Base-by-base conservation (phyloP, 2,329 filamentous ascomycete genomes). In the Zelopaecilomyces penicillatus region DNA sequence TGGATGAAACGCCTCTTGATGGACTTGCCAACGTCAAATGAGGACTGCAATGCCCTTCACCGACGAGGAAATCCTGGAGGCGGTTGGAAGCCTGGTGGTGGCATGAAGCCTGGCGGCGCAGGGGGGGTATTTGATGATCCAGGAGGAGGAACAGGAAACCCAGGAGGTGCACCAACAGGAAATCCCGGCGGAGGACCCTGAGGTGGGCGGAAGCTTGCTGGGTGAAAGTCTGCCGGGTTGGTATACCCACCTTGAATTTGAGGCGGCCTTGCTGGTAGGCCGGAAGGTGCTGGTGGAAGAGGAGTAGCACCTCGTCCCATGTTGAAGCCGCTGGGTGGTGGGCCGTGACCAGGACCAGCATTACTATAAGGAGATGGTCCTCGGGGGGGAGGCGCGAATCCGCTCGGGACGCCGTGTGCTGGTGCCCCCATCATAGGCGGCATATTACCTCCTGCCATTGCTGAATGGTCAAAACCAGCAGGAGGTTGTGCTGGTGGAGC, bases 261-360 rank as follows among this genome's bases (percentile, higher is more conserved):
- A 0, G 72, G 73, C 3, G 72, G 73, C 11, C 73, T 64, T 0
- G 72, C 70, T 0, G 74, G 73, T 4, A 77, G 61, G 1, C 73
- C 74, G 1, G 71, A 67, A 0, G 73, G 73, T 0, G 73, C 67
- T 6, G 72, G 68, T 0, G 72, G 73, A 3, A 76, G 65, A 41
- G 64, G 63, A n/a, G 54, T 57, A 2, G 58, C 50, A n/a, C 56
- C 57, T 10, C 61, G 58, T 7, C 60, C 59, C 12, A 49, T 39
- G 32, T 38, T 34, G 39, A 48, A 48, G 30, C 46, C 46, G 33
- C 35, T 50, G 4, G 48, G 56, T 33, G 54, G 54, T 27, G 58
- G 58, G n/a, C 58, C 52, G 7, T 53, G 50, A 19, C 51, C 48
- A 19, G 51, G 50, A 19, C 52, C 52, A 11, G 54, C 52, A 33